Conservation (phyloP, 139 green algal genomes). For the Gonium pectorale region DNA sequence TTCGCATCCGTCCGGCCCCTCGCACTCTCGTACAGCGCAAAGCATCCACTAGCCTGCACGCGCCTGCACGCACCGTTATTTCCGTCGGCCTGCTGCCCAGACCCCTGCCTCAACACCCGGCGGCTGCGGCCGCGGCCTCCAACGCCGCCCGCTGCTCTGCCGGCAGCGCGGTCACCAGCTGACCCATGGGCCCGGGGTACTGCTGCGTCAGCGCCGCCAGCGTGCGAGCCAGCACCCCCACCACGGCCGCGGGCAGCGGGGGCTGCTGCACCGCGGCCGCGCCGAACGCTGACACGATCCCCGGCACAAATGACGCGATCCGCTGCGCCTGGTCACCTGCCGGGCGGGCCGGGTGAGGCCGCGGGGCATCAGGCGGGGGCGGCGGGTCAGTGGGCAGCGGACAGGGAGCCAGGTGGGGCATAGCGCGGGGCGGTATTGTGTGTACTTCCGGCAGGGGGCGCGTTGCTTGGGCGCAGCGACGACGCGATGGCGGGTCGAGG, state of each 20-base stretch:
- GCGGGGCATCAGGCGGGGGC: background rate
- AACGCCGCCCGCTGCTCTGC: slow-evolving; percentile 55
- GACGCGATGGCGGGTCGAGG: no score
- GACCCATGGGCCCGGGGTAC: slow-evolving; percentile 46
- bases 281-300: slow-evolving; percentile 51
- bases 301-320: slow-evolving; percentile 23
- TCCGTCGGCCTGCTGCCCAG: no score
- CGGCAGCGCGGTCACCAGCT: slow-evolving; percentile 48
- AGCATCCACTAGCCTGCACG: no score
- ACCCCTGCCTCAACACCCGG: background rate
- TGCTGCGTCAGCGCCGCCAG: slow-evolving; percentile 44
- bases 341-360: background rate
- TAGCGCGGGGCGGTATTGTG: no score
- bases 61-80: no score
- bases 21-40: no score
- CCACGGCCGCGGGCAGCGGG: slow-evolving; percentile 26
- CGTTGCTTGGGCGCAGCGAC: no score
- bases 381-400: no score
- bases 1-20: no score
- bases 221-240: slow-evolving; percentile 12
- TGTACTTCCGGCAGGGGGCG: no score
- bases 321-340: slow-evolving; percentile 46
- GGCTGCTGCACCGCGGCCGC: slow-evolving; percentile 52
- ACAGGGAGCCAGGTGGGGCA: no score
- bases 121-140: slow-evolving; percentile 21